Evolutionary conservation across 495 filamentous ascomycete genomes (phyloP), one percentile per base, ranked within the genome.

Genomic region (Penicillium herquei): DNA sequence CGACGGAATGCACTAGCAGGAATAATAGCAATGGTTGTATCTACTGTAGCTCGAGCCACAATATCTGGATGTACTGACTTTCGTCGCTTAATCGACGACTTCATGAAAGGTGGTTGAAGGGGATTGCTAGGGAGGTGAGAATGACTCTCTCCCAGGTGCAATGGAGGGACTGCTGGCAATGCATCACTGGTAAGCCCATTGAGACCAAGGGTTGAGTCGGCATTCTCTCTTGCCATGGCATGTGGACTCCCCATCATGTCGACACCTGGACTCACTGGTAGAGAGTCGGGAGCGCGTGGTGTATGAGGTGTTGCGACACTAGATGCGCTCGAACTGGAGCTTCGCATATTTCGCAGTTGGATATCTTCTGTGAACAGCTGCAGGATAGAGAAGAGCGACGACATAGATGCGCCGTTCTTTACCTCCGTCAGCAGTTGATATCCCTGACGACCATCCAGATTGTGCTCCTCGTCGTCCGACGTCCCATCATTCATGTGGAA

Each of bases 361-460:
- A 98, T 84, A 65, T 97, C 91, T 69, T 98, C 94, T 6, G 94
- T 98, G 62, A 98, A 98, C 0, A 98, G 76, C 3, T 91, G 94
- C 64, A 98, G 85, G 51, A 98, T 96, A 1, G 95, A 96, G 72
- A 98, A 98, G 6, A 98, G 72, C 0, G 94, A 98, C 30, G 94
- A 98, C 93, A 98, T 97, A 4, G 94, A 93, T 9, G 94, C 93
- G 16, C 94, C 94, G 65, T 98, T 98, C 70, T 96, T 96, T 39
- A 98, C 94, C 67, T 98, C 94, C 3, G 94, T 98, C 39, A 98
- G 79, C 16, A 98, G 78, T 70, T 98, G 93, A 69, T 96, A 98
- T 66, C 79, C 90, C 74, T 87, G 92, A 67, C 73, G 86, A 35
- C 82, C 84, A 34, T 84, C 79, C 7, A 76, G 56, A 17, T 70